Evolutionary conservation across 352 stramenopile species (phyloP).

Genomic region (Ophiocytium majus): DNA sequence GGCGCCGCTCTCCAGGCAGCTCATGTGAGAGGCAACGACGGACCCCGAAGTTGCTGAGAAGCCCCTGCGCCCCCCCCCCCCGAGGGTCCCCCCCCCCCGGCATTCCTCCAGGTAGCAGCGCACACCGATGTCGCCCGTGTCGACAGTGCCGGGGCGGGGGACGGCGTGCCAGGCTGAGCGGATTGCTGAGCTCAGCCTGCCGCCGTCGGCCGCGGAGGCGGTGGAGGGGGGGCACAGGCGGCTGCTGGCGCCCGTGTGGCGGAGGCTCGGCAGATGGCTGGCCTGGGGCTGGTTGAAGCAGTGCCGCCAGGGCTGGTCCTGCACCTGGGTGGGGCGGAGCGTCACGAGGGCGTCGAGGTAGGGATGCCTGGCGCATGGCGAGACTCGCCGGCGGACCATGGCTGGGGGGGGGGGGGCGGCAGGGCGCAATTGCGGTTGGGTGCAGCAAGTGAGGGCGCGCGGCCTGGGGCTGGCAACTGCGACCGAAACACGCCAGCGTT

Average conservation of each 20-base stretch:
- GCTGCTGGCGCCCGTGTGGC: constrained; percentile 40
- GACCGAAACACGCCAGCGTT: background rate
- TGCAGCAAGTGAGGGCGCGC: no score
- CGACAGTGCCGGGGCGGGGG: background rate
- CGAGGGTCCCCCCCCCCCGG: no score
- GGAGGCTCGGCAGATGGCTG: constrained; percentile 23
- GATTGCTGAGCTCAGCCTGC: constrained; percentile 29
- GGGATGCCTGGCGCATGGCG: constrained; percentile 27
- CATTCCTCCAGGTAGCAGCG: constrained; percentile 26
- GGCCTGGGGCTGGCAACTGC: no score
- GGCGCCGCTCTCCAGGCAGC: background rate
- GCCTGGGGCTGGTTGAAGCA: background rate
- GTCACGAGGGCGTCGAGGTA: constrained; percentile 46
- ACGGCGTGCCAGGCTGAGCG: constrained; percentile 24
- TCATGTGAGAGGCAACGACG: background rate
- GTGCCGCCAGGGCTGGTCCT: background rate
- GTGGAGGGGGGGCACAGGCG: constrained; percentile 26
- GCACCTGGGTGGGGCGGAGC: constrained; percentile 27
- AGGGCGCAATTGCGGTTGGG: no score
- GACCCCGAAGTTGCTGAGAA: background rate
- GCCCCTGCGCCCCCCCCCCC: no score
- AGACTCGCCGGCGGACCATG: background rate
- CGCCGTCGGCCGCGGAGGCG: constrained; percentile 20
- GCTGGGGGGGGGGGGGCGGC: background rate
- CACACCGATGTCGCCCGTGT: constrained; percentile 28